Evolutionary conservation across 129 eudicot species (phyloP), one percentile per base, ranked within the genome.

Genomic region (Ambrosia trifida): DNA sequence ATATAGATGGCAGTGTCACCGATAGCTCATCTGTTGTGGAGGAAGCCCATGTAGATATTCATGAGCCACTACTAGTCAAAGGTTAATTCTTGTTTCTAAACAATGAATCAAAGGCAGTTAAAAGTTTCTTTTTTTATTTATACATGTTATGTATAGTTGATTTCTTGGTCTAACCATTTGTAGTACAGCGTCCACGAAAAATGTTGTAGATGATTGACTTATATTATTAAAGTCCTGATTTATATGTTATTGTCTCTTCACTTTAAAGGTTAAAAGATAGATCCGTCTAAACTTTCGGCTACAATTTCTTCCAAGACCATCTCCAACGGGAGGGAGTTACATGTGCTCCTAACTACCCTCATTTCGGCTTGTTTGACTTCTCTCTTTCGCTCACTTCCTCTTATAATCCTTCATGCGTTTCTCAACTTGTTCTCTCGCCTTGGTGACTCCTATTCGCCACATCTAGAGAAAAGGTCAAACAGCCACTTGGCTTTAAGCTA

Each of bases 51-150:
- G 89, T 31, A 53, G 87, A 73, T 85, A 87, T 91, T 64, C 78
- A 83, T 9, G 83, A 85, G 68, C 83, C 88, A 9, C 86, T 91
- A 36, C 78, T 73, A 85, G 70, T 59, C 80, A 63, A 80, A 78
- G 74, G 74, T 80, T 14, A 79, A 84, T 77, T 57, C 81, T 59
- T 30, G 43, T 59, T 59, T 59, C 18, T 59, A 2, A 8, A 49
- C 31, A 46, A 36, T n/a, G 17, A 41, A 63, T 63, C 28, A 54
- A 30, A 10, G 16, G 7, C 43, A 31, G 19, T 59, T 59, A 12
- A 9, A 30, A 12, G 33, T 31, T 59, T 58, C 12, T 14, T 7
- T 57, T 57, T 28, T 28, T 4, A 28, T 57, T 24, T 11, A 10
- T 35, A 19, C 40, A 30, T 51, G 9, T 51, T 0, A 51, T 64